Evolutionary conservation across 2,329 filamentous ascomycete species (phyloP).

Genomic region (Trichoderma brevicompactum): DNA sequence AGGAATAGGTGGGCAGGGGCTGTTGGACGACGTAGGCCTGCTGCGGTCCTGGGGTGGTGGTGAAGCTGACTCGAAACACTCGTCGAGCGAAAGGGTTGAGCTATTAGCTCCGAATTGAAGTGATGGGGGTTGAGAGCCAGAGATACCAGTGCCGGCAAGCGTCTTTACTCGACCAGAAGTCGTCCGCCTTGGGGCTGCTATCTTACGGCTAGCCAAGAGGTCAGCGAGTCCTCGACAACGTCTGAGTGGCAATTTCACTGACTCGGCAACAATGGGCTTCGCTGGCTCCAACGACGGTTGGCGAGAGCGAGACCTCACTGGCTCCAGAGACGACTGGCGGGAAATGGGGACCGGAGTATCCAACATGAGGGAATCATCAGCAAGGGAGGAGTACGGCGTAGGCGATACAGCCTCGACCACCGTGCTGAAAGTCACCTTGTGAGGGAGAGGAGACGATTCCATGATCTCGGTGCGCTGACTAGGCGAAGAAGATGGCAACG

Average conservation of each 20-base stretch:
- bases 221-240: constrained; percentile 34
- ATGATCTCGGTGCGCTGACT: constrained; percentile 74
- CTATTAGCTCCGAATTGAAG: constrained; percentile 70
- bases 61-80: constrained; percentile 77
- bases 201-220: constrained; percentile 60
- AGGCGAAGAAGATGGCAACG: constrained; percentile 81
- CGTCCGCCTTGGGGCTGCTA: constrained; percentile 71
- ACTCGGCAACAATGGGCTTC: constrained; percentile 58
- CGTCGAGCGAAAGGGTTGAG: constrained; percentile 66
- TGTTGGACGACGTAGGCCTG: constrained; percentile 62
- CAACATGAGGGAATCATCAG: constrained; percentile 56
- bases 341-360: constrained; percentile 60
- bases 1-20: constrained; percentile 58
- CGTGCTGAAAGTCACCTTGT: constrained; percentile 73
- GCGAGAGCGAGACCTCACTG: constrained; percentile 51
- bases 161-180: constrained; percentile 76
- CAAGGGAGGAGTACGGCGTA: constrained; percentile 61
- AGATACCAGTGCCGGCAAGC: constrained; percentile 65
- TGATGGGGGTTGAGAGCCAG: constrained; percentile 69
- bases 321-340: constrained; percentile 54
- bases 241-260: constrained; percentile 43
- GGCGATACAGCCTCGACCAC: constrained; percentile 74
- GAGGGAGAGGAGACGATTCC: constrained; percentile 91
- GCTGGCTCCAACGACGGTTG: constrained; percentile 54
- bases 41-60: constrained; percentile 73